Base-by-base conservation (phyloP, 352 stramenopile genomes). In the Globisporangium cylindrosporum region DNA sequence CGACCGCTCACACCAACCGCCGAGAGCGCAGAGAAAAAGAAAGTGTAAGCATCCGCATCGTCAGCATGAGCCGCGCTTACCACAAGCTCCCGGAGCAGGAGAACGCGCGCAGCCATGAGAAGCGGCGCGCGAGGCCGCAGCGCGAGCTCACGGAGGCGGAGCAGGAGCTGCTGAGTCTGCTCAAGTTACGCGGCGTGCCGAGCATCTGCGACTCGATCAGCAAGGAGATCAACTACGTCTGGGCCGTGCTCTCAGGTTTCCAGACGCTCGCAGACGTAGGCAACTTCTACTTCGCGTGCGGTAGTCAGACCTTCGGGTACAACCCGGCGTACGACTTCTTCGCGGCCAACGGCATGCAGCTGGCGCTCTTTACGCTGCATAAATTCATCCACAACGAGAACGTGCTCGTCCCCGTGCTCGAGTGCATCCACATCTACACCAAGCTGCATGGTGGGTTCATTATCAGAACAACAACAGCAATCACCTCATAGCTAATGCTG, bases 251-350 rank as follows among this genome's bases (percentile, higher is more conserved):
- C 9, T 90, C 84, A 7, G 84, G 82, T 20, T 92, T 91, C 71
- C 78, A 80, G 70, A 91, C 84, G 32, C 75, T 94, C 27, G 71
- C 79, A 12, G 82, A 77, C 62, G 81, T 90, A 34, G 83, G 78
- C 67, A 75, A 91, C 66, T 94, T 91, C 69, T 94, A 92, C 76
- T 90, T 91, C 48, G 84, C 86, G 25, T 92, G 86, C 59, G 86
- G 78, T 10, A 71, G 77, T 20, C 78, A 84, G 46, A 73, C 79
- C 14, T 90, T 93, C 53, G 80, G 81, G 36, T 90, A 89, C 70
- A 90, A 91, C 55, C 84, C 84, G 4, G 84, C 79, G 24, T 71
- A 69, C 32, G 84, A 90, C 62, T 94, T 92, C 48, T 90, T 90
- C 68, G 70, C 71, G 20, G 78, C 77, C 22, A 73, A 88, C 27